phyloP scores from a whole-genome alignment of 345 rosid species.

The Corchorus olitorius region DNA sequence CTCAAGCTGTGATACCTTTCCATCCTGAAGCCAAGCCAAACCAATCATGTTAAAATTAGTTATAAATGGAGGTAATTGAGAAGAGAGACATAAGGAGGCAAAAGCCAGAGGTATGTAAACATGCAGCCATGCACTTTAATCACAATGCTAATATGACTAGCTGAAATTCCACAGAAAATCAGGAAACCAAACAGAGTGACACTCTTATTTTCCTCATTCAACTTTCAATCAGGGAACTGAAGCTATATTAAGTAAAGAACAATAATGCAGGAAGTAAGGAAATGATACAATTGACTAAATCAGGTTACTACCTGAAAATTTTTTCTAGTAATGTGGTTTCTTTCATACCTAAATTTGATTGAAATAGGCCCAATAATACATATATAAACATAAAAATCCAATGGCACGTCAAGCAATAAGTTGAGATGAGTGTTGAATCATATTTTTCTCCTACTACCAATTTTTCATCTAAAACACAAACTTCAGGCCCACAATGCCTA shows the following conservation, averaged over 20 bases:
- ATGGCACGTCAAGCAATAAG: neutral
- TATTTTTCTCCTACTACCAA: neutral
- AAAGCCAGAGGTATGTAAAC: neutral
- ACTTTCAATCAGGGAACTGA: neutral
- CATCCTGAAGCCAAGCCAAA: slow-evolving; percentile 60
- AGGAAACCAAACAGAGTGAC: neutral
- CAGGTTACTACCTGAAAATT: neutral
- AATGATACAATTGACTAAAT: neutral
- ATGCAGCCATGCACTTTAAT: neutral
- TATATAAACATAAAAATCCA: neutral
- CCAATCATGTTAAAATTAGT: slow-evolving; percentile 11
- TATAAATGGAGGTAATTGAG: neutral
- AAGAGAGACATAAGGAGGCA: neutral
- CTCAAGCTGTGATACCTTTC: slow-evolving; percentile 95
- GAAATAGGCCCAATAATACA: neutral
- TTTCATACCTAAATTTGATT: slow-evolving; percentile 2
- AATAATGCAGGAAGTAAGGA: too few relatives aligned
- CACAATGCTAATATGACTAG: neutral
- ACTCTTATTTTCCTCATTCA: neutral
- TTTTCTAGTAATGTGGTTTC: neutral
- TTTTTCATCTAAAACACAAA: neutral
- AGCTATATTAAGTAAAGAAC: neutral
- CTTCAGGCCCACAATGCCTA: neutral
- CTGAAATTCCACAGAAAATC: neutral
- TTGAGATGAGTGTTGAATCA: neutral